These are phyloP conservation scores for Zymoseptoria tritici DNA, from an alignment of 2,329 filamentous ascomycete genomes.

Conservation along the genomic window DNA sequence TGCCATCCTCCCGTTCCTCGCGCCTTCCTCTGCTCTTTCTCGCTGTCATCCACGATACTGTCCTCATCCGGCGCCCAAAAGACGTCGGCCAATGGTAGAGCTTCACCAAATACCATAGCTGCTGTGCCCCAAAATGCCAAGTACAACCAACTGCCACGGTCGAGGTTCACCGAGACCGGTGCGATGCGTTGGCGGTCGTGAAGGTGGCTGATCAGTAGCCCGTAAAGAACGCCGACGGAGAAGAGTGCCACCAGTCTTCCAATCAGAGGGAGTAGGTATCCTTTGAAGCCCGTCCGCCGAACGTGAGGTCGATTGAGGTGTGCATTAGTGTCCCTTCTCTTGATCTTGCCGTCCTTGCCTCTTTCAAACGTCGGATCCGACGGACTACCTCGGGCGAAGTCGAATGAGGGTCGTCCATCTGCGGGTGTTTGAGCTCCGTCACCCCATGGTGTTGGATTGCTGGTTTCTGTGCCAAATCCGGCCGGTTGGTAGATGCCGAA, in stretches of 20 bases:
- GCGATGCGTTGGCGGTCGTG: slow-evolving; percentile 61
- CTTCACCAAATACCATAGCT: slow-evolving; percentile 67
- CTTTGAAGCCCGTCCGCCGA: slow-evolving; percentile 21
- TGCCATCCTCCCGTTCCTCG: slow-evolving; percentile 51
- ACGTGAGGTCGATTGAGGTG: slow-evolving; percentile 10
- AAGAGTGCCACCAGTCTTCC: slow-evolving; percentile 54
- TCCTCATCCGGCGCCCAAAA: slow-evolving; percentile 55
- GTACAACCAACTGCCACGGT: slow-evolving; percentile 56
- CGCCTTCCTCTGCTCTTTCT: slow-evolving; percentile 12
- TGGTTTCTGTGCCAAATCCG: slow-evolving; percentile 45
- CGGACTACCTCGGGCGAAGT: slow-evolving; percentile 15
- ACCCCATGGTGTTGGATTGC: slow-evolving; percentile 61
- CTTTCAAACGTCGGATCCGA: neutral
- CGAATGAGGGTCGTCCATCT: slow-evolving; percentile 21
- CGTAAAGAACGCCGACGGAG: slow-evolving; percentile 73
- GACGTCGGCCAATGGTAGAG: slow-evolving; percentile 77
- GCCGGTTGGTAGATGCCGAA: slow-evolving; percentile 81
- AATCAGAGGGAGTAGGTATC: slow-evolving; percentile 38
- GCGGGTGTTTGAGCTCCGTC: slow-evolving; percentile 65
- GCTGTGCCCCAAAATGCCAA: slow-evolving; percentile 73
- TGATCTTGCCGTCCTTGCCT: slow-evolving; percentile 14
- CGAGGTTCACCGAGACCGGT: slow-evolving; percentile 53
- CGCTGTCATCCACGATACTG: slow-evolving; percentile 25
- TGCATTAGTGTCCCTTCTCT: slow-evolving; percentile 18
- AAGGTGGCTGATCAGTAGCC: slow-evolving; percentile 69